phyloP scores from a whole-genome alignment of 2,329 filamentous ascomycete species.

The Cytospora mali region DNA sequence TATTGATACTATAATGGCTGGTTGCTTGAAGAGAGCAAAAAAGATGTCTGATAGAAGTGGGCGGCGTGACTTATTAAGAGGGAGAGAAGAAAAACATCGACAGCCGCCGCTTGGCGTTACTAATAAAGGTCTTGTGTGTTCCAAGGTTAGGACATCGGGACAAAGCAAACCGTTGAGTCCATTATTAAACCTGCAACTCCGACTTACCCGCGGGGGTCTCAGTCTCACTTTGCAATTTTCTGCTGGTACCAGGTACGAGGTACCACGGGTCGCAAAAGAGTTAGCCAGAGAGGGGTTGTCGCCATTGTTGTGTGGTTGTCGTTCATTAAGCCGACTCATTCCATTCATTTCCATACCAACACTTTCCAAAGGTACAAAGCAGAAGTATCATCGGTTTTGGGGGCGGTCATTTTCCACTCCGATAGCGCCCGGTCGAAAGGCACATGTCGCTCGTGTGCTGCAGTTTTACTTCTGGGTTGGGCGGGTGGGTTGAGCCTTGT shows the following conservation, averaged over 20 bases:
- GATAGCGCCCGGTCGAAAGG: constrained; percentile 14
- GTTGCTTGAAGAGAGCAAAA: constrained; percentile 20
- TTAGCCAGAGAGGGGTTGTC: too few species aligned
- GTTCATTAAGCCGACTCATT: constrained; percentile 22
- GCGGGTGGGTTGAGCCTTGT: not conserved
- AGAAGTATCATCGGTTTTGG: not conserved
- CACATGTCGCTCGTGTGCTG: not conserved
- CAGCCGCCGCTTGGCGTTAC: constrained; percentile 14
- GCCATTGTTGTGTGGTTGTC: too few species aligned
- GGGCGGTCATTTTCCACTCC: constrained; percentile 9
- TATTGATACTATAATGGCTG: not conserved
- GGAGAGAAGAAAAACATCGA: constrained; percentile 8
- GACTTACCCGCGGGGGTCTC: not conserved
- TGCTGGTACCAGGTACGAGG: not conserved
- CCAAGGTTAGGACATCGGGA: not conserved
- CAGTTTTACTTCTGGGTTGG: not conserved
- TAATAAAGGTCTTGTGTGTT: constrained; percentile 10
- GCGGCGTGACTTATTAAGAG: constrained; percentile 18
- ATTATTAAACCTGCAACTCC: not conserved
- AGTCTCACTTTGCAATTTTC: not conserved
- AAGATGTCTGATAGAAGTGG: constrained; percentile 1
- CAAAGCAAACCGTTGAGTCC: not conserved
- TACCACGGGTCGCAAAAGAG: not conserved
- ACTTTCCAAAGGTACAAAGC: too few species aligned
- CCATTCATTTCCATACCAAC: constrained; percentile 8